phyloP scores from a whole-genome alignment of 768 basidiomycete species.

The Tricholoma furcatifolium region DNA sequence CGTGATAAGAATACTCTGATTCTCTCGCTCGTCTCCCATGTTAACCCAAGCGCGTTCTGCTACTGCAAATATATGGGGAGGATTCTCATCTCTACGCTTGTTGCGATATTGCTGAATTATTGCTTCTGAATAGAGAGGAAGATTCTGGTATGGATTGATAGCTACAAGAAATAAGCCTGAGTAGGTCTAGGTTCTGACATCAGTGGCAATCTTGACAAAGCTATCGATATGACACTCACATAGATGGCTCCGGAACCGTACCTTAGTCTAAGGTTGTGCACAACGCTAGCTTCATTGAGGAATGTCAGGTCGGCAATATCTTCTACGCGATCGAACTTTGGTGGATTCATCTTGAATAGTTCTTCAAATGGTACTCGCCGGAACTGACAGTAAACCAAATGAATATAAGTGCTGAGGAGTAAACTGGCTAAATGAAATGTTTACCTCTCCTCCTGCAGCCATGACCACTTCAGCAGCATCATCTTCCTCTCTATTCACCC shows the following conservation, averaged over 20 bases:
- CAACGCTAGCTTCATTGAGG: conserved; percentile 97
- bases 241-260: conserved; percentile 93
- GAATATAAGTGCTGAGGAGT: not conserved
- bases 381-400: conserved; percentile 19
- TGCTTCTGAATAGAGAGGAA: conserved; percentile 88
- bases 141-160: conserved; percentile 92
- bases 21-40: conserved; percentile 96
- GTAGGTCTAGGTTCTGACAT: conserved; percentile 62
- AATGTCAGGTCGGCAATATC: conserved; percentile 98
- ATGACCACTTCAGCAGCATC: conserved; percentile 83
- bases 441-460: conserved; percentile 80
- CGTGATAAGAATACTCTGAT: conserved; percentile 98
- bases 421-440: conserved; percentile 16
- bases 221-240: conserved; percentile 47
- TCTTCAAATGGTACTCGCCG: conserved; percentile 70
- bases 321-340: conserved; percentile 96
- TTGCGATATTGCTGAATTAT: conserved; percentile 90
- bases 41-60: conserved; percentile 98
- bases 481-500: conserved; percentile 86
- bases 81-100: conserved; percentile 86
- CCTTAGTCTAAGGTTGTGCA: conserved; percentile 92
- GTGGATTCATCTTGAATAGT: conserved; percentile 95
- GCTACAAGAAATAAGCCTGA: conserved; percentile 97
- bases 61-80: conserved; percentile 96
- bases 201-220: not conserved